Evolutionary conservation across 495 filamentous ascomycete genomes (phyloP).

Genomic region (Chlorociboria aeruginascens): DNA sequence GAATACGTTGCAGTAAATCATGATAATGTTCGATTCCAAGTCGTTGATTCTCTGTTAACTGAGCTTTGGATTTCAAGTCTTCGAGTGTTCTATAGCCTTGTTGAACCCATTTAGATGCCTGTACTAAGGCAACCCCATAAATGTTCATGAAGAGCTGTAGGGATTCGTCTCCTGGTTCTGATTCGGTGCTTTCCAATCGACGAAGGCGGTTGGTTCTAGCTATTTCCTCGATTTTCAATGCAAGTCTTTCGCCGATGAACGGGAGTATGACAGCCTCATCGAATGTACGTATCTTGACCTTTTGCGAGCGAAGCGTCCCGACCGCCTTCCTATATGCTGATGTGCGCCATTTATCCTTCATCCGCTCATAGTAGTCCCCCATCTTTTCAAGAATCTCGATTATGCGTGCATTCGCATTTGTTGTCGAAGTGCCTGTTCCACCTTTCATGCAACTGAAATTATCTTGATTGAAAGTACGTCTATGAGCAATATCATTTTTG

Average conservation of each 20-base stretch:
- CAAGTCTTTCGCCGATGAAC: slow-evolving; percentile 64
- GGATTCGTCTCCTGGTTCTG: slow-evolving; percentile 49
- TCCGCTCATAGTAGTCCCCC: slow-evolving; percentile 64
- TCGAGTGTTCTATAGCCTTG: slow-evolving; percentile 64
- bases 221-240: slow-evolving; percentile 88
- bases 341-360: slow-evolving; percentile 64
- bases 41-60: slow-evolving; percentile 60
- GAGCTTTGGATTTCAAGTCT: slow-evolving; percentile 52
- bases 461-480: slow-evolving; percentile 23
- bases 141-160: slow-evolving; percentile 65
- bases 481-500: too few relatives aligned
- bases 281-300: slow-evolving; percentile 49
- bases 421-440: slow-evolving; percentile 13
- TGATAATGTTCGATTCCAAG: slow-evolving; percentile 73
- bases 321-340: slow-evolving; percentile 76
- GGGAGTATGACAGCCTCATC: slow-evolving; percentile 57
- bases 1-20: slow-evolving; percentile 76
- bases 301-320: slow-evolving; percentile 54
- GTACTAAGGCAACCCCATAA: slow-evolving; percentile 63
- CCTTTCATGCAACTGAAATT: slow-evolving; percentile 58
- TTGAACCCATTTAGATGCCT: slow-evolving; percentile 68
- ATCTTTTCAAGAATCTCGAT: slow-evolving; percentile 74
- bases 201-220: slow-evolving; percentile 59
- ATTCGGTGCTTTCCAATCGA: slow-evolving; percentile 55
- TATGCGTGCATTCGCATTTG: slow-evolving; percentile 56